phyloP scores from a whole-genome alignment of 2,329 filamentous ascomycete species.

The Paecilomyces sp. region DNA sequence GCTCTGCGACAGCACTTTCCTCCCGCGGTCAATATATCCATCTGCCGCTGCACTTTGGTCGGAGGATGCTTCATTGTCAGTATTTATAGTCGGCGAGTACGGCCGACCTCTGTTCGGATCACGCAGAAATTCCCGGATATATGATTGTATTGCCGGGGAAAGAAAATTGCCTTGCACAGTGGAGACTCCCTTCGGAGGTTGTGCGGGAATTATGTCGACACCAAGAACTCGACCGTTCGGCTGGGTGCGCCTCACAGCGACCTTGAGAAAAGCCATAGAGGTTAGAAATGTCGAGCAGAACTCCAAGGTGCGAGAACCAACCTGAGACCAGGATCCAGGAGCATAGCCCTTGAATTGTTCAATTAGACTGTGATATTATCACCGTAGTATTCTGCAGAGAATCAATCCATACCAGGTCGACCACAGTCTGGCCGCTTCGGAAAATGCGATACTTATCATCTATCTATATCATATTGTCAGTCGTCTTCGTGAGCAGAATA shows the following conservation, averaged over 20 bases:
- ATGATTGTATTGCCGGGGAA: slow-evolving; percentile 61
- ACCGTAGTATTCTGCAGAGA: not conserved
- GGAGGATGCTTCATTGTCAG: not conserved
- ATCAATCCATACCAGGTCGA: slow-evolving; percentile 63
- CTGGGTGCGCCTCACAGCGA: slow-evolving; percentile 70
- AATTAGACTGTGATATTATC: slow-evolving; percentile 2
- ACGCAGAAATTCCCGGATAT: slow-evolving; percentile 69
- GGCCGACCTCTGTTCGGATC: slow-evolving; percentile 54
- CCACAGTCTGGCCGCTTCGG: slow-evolving; percentile 70
- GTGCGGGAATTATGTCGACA: slow-evolving; percentile 87
- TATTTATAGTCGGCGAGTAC: slow-evolving; percentile 11
- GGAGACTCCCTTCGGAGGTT: slow-evolving; percentile 84
- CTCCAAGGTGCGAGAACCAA: slow-evolving; percentile 12
- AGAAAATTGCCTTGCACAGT: slow-evolving; percentile 94
- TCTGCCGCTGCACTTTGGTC: not conserved
- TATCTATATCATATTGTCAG: slow-evolving; percentile 49
- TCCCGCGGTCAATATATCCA: slow-evolving; percentile 17
- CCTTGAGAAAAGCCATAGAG: slow-evolving; percentile 42
- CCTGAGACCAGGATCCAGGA: slow-evolving; percentile 56
- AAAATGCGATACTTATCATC: slow-evolving; percentile 77
- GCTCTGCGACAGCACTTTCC: slow-evolving; percentile 24
- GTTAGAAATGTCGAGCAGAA: not conserved
- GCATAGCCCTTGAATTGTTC: slow-evolving; percentile 33
- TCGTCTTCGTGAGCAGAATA: not conserved
- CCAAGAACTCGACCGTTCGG: slow-evolving; percentile 77